These are phyloP conservation scores for Thelonectria rubi DNA, from an alignment of 2,329 filamentous ascomycete genomes.

Conservation along the genomic window DNA sequence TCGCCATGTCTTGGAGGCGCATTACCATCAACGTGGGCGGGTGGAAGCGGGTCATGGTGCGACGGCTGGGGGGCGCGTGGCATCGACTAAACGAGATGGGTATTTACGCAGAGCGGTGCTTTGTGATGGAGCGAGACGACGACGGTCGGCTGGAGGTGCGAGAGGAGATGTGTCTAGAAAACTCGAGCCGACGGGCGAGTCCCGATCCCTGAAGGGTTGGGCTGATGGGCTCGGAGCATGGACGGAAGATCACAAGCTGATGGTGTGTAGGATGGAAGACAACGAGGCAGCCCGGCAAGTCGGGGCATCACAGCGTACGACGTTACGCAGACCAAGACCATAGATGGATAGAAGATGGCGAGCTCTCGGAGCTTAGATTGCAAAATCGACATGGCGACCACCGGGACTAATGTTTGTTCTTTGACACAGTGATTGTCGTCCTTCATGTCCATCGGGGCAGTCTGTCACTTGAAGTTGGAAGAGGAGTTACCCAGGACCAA, in stretches of 20 bases:
- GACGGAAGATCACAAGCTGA: neutral
- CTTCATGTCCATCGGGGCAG: too few relatives aligned
- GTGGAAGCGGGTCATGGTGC: conserved; percentile 56
- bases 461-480: too few relatives aligned
- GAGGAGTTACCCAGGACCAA: too few relatives aligned
- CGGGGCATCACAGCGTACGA: conserved; percentile 8
- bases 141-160: conserved; percentile 34
- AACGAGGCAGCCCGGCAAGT: conserved; percentile 2
- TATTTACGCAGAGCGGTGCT: conserved; percentile 58
- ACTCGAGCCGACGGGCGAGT: conserved; percentile 37
- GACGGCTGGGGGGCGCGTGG: conserved; percentile 54
- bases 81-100: conserved; percentile 51
- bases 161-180: conserved; percentile 44
- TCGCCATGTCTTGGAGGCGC: conserved; percentile 46
- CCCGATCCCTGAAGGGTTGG: conserved; percentile 32
- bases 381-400: too few relatives aligned
- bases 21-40: conserved; percentile 60
- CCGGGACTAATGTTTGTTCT: too few relatives aligned
- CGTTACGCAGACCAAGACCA: conserved; percentile 21
- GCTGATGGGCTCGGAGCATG: neutral
- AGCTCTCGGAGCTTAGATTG: conserved; percentile 4
- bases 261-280: neutral
- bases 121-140: conserved; percentile 50
- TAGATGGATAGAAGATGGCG: conserved; percentile 15
- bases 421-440: too few relatives aligned